Percentiles rank a stretch among this genome's conserved stretches.
Conservation (phyloP, 163 green algal genomes). For the Chlorella variabilis region DNA sequence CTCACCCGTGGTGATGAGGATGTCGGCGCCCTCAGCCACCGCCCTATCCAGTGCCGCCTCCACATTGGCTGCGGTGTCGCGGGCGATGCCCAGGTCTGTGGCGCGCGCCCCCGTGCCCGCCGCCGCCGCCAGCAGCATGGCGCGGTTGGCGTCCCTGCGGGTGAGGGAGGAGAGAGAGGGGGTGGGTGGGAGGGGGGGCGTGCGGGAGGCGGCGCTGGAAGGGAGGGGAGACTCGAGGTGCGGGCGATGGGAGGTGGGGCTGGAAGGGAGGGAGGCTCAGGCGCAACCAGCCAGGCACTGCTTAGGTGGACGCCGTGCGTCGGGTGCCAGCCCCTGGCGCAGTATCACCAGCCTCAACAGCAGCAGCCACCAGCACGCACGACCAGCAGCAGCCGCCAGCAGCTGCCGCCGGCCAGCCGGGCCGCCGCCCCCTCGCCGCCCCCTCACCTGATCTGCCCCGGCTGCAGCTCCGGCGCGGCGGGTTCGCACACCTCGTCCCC, state of each 20-base stretch:
- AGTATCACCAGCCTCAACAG: too few relatives aligned
- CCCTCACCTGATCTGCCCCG: slow-evolving; percentile 75
- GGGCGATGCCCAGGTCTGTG: slow-evolving; percentile 78
- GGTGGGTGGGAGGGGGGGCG: not conserved
- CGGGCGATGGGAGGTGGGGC: too few relatives aligned
- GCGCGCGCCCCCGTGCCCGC: slow-evolving; percentile 52
- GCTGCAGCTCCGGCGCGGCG: slow-evolving; percentile 49
- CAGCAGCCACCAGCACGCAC: too few relatives aligned
- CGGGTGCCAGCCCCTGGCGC: too few relatives aligned
- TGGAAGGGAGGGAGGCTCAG: too few relatives aligned
- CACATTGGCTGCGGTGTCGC: slow-evolving; percentile 48
- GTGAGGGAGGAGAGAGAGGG: not conserved
- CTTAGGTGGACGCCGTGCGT: too few relatives aligned
- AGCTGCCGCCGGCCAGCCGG: too few relatives aligned
- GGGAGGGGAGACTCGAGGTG: too few relatives aligned
- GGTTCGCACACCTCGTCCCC: slow-evolving; percentile 95
- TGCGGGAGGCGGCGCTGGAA: not conserved
- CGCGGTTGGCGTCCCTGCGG: slow-evolving; percentile 87
- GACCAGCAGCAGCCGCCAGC: too few relatives aligned
- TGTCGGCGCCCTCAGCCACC: slow-evolving; percentile 49
- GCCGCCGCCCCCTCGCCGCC: not conserved
- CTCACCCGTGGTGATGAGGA: slow-evolving; percentile 65
- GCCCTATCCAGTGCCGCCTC: slow-evolving; percentile 53
- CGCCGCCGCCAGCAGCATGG: slow-evolving; percentile 89
- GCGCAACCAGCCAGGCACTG: too few relatives aligned